Conservation (phyloP, 345 rosid species). For the Corchorus capsularis region DNA sequence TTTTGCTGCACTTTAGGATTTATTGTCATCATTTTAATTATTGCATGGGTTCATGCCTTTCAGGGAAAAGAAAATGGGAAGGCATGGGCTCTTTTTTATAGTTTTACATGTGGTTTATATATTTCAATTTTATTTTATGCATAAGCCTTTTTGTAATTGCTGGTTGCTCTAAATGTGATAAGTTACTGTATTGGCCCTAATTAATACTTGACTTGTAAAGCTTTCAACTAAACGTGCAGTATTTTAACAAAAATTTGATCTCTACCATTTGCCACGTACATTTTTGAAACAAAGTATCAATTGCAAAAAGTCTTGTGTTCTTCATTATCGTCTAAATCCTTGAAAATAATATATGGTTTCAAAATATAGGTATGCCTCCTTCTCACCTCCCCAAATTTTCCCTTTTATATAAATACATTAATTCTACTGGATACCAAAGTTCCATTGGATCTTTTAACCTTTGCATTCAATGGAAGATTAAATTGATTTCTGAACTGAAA, state of each 20-base stretch:
- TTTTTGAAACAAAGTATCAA: background rate
- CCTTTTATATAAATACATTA: background rate
- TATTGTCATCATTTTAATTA: background rate
- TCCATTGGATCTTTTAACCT: background rate
- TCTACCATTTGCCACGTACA: background rate
- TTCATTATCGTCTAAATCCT: background rate
- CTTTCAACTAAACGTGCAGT: background rate
- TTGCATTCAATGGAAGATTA: too few relatives aligned
- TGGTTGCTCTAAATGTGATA: background rate
- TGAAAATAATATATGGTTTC: background rate
- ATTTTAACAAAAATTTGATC: background rate
- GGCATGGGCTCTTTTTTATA: background rate
- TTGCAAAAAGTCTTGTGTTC: background rate
- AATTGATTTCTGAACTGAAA: too few relatives aligned
- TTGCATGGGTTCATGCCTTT: background rate
- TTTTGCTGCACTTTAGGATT: conserved; percentile 23
- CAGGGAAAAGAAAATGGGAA: background rate
- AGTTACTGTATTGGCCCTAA: conserved; percentile 4
- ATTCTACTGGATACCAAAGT: background rate
- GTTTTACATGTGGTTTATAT: background rate
- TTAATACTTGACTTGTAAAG: background rate
- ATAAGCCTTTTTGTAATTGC: background rate
- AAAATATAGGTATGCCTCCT: background rate
- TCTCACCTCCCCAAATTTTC: too few relatives aligned
- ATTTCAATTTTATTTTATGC: background rate